Evolutionary conservation across 176 grass and related monocot genomes (phyloP), one percentile per base, ranked within the genome.

Genomic region (Oryza glaberrima): DNA sequence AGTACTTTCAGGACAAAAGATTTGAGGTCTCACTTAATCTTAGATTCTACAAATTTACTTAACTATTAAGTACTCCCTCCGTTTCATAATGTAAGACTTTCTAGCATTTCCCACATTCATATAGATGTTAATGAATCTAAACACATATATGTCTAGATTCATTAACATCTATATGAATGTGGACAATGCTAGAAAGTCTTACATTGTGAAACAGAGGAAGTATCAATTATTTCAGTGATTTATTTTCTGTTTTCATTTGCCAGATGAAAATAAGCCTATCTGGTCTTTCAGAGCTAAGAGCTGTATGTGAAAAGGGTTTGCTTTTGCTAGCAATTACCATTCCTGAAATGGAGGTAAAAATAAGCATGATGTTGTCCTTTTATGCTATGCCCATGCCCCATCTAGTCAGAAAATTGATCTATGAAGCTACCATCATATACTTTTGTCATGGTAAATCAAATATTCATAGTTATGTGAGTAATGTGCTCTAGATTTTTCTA

Each of bases 281-380:
- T 88, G 89, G 89, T 86, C 88, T 88, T 86, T 86, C 86, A 65
- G 93, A 98, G 90, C 80, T 98, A 70, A 90, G 96, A 90, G 83
- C 83, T 78, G 87, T 98, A 76, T 98, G 91, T 83, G 93, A 95
- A 86, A 98, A 98, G 75, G 93, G 93, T 85, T 91, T 98, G 48
- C 96, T 98, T 93, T 93, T 98, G 86, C 73, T 98, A 77, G 96
- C 96, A 82, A 95, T 98, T 66, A 98, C 96, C 22, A 90, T 98
- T 82, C 96, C 96, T 87, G 96, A 98, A 91, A 98, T 98, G 96
- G 87, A 98, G 96, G 96, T 98, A 97, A 72, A 84, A 70, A 77
- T 45, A 22, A 38, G 61, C 65, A 66, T 58, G 28, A 81, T 72
- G 13, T 75, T 80, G 20, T 22, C 58, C 68, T 82, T 73, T 61